These are phyloP conservation scores for Blastomyces gilchristii DNA, from an alignment of 2,329 filamentous ascomycete genomes.

Conservation along the genomic window DNA sequence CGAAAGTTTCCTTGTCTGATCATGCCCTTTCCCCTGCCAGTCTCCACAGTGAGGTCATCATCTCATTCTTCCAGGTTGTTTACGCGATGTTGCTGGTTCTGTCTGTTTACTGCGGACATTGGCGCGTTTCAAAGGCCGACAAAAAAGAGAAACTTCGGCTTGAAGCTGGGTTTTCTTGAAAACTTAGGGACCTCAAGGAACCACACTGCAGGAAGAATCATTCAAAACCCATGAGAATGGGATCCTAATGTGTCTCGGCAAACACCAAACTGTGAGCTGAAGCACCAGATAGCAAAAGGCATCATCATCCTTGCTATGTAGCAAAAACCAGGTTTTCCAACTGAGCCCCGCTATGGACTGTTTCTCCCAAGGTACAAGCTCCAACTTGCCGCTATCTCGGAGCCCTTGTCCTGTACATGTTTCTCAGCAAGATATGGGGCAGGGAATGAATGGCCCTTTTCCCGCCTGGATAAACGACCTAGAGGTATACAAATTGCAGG, in stretches of 20 bases:
- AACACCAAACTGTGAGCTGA: background rate
- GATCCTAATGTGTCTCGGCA: background rate
- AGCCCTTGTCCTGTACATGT: no score
- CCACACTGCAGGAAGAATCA: background rate
- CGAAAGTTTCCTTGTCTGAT: background rate
- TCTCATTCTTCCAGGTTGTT: background rate
- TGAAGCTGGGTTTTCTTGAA: background rate
- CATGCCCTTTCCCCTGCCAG: background rate
- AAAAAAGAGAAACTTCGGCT: background rate
- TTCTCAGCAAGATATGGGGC: background rate
- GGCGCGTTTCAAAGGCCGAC: background rate
- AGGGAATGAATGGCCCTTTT: background rate
- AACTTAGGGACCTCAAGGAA: background rate
- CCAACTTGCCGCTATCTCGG: no score
- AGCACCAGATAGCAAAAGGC: background rate
- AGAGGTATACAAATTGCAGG: background rate
- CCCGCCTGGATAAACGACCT: background rate
- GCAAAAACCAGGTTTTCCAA: constrained; percentile 1
- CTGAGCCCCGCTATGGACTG: background rate
- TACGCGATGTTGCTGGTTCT: background rate
- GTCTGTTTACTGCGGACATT: background rate
- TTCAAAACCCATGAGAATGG: background rate
- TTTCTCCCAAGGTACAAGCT: background rate
- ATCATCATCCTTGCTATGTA: background rate
- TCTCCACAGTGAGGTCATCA: background rate